phyloP scores from a whole-genome alignment of 495 filamentous ascomycete species.

The Trypethelium eluteriae region DNA sequence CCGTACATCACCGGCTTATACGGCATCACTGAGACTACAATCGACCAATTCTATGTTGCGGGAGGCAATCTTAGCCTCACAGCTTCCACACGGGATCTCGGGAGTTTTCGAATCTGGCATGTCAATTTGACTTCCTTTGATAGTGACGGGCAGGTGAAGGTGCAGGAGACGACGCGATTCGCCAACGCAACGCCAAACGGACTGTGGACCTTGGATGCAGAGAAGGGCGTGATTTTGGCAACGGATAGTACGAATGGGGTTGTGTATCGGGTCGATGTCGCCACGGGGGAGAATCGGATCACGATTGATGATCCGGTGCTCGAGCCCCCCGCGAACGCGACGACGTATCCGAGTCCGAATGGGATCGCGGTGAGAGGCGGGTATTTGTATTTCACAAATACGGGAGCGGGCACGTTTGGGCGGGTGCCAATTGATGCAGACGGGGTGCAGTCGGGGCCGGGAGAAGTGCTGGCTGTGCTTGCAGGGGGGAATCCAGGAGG shows the following conservation, averaged over 20 bases:
- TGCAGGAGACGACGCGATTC: slow-evolving; percentile 8
- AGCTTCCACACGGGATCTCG: background rate
- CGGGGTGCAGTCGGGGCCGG: background rate
- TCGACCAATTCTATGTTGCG: slow-evolving; percentile 2
- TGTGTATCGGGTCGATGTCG: slow-evolving; percentile 4
- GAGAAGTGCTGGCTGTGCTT: slow-evolving; percentile 3
- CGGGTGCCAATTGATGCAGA: background rate
- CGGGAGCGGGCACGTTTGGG: slow-evolving; percentile 1
- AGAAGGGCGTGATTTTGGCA: slow-evolving; percentile 2
- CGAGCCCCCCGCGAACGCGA: slow-evolving; percentile 2
- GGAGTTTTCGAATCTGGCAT: slow-evolving; percentile 8
- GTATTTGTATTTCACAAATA: slow-evolving; percentile 3
- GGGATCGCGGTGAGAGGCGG: background rate
- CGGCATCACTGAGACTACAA: background rate
- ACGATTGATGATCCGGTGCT: slow-evolving; percentile 6
- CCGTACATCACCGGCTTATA: slow-evolving; percentile 6
- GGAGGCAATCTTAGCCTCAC: slow-evolving; percentile 1
- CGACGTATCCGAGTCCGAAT: slow-evolving; percentile 1
- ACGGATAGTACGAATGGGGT: slow-evolving; percentile 9
- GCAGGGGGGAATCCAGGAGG: slow-evolving; percentile 1
- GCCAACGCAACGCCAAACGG: slow-evolving; percentile 1
- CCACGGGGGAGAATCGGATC: background rate
- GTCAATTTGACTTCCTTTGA: background rate
- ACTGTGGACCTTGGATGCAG: slow-evolving; percentile 5
- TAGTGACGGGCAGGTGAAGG: background rate